Evolutionary conservation across 1,284 basidiomycete species (phyloP), one percentile per base, ranked within the genome.

Genomic region (Apiotrichum akiyoshidainum): DNA sequence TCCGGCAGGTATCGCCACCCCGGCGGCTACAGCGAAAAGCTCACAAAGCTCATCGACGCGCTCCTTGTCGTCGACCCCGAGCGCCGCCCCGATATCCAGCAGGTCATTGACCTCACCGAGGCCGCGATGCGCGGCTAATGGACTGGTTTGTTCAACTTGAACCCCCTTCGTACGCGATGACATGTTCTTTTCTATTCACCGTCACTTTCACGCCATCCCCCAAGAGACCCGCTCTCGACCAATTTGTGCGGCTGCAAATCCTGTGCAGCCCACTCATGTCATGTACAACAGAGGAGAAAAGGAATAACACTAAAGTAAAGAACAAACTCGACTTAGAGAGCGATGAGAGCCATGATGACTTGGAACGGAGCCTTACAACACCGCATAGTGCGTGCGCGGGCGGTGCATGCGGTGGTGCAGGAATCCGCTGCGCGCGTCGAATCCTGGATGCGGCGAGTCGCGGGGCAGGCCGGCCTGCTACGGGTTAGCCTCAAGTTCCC

Each of bases 21-120:
- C 9, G 88, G 86, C 8, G 74, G 73, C 10, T 95, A 94, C 75
- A 90, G 89, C 17, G 85, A 90, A 68, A 87, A 86, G 6, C 77
- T 95, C 57, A 86, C 84, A 65, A 83, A 86, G 57, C 80, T 97
- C 54, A 90, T 97, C 58, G 88, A 93, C 73, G 81, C 80, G 54
- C 89, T 90, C 87, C 78, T 96, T 50, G 88, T 87, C 62, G 83
- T 88, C 34, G 86, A 95, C 65, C 89, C 92, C 10, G 79, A 81
- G 53, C 84, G 91, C 35, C 78, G 93, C 59, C 92, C 92, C 12
- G 85, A 88, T 76, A 92, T 96, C 42, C 84, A 92, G 64, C 80
- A 86, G 89, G 86, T 91, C 34, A 83, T 92, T 61, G 79, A 83
- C 63, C 81, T 82, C 78, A 87, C 87, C 0, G 84, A 89, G 66